Conservation (phyloP, 108 stramenopile genomes). For the Cylindrotheca fusiformis region DNA sequence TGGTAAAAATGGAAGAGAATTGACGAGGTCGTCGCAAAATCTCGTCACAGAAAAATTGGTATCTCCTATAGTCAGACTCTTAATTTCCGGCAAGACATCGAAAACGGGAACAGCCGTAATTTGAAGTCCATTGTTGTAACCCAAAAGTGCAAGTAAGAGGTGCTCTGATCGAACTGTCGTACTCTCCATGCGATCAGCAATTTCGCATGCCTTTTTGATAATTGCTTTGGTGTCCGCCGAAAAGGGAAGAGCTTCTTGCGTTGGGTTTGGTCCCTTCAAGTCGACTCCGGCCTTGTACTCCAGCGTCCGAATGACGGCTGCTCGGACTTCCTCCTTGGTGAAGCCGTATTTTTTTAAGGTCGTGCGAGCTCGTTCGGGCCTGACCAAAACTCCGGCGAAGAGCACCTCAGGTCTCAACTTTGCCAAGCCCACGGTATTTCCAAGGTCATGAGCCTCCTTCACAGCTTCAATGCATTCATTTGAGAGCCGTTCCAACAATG, state of each 20-base stretch:
- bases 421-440: conserved; percentile 53
- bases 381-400: conserved; percentile 54
- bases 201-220: conserved; percentile 43
- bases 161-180: conserved; percentile 58
- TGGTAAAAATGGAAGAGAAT: conserved; percentile 37
- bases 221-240: conserved; percentile 47
- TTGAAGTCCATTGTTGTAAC: conserved; percentile 43
- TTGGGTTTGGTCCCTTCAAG: conserved; percentile 13
- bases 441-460: conserved; percentile 48
- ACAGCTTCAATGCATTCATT: conserved; percentile 64
- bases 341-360: conserved; percentile 53
- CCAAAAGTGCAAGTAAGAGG: conserved; percentile 64
- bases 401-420: conserved; percentile 51
- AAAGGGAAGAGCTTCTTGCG: conserved; percentile 61
- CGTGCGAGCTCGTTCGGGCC: conserved; percentile 55
- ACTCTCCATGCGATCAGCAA: conserved; percentile 57
- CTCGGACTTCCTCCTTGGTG: conserved; percentile 30
- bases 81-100: conserved; percentile 26
- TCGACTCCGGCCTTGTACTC: conserved; percentile 10
- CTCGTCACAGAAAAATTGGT: conserved; percentile 22
- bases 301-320: conserved; percentile 22
- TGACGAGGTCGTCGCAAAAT: conserved; percentile 36
- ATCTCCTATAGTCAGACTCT: conserved; percentile 7
- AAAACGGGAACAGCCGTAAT: conserved; percentile 32
- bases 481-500: conserved; percentile 51